Conservation (phyloP, 2,329 filamentous ascomycete species). For the Colletotrichum sp. region DNA sequence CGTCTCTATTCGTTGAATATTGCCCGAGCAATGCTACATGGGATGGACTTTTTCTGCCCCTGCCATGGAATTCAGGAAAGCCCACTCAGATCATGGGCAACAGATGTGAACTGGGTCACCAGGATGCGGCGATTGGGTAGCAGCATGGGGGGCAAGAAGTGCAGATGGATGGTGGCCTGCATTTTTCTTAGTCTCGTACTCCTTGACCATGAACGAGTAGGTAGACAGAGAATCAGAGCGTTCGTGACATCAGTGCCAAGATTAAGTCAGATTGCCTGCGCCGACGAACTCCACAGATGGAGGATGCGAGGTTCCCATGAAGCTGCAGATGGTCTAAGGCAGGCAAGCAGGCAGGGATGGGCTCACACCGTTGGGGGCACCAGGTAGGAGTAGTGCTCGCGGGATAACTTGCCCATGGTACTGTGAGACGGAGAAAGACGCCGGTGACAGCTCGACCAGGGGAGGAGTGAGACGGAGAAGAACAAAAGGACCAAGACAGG, state of each 20-base stretch:
- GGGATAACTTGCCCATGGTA: background rate
- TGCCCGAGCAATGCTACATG: background rate
- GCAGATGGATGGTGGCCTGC: background rate
- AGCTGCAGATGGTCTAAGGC: background rate
- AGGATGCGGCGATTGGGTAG: background rate
- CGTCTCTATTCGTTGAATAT: background rate
- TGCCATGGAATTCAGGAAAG: background rate
- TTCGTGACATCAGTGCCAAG: constrained; percentile 14
- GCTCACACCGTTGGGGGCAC: background rate
- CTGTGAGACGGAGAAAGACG: background rate
- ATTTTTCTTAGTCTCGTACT: background rate
- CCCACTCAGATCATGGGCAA: background rate
- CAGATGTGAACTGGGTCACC: background rate
- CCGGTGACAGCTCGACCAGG: background rate
- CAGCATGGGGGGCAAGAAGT: background rate
- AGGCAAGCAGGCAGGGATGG: background rate
- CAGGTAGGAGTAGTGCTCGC: background rate
- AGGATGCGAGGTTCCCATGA: background rate
- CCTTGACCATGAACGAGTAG: background rate
- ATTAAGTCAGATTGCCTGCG: background rate
- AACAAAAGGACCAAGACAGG: background rate
- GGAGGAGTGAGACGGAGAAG: background rate
- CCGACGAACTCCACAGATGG: background rate
- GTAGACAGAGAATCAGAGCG: background rate
- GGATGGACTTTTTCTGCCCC: background rate